phyloP scores from a whole-genome alignment of 2,329 filamentous ascomycete species.

The Harringtonia lauricola region DNA sequence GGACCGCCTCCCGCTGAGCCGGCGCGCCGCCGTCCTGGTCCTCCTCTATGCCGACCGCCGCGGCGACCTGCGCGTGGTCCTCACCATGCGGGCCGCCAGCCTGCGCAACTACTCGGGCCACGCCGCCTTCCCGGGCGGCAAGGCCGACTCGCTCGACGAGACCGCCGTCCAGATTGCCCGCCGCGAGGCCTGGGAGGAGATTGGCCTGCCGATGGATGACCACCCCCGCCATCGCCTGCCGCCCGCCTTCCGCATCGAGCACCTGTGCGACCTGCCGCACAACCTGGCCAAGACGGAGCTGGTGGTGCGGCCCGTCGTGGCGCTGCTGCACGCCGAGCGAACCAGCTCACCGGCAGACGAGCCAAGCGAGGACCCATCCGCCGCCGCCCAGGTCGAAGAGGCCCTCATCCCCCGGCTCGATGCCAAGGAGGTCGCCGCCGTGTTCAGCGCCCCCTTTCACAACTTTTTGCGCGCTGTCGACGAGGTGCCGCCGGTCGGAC shows the following conservation, averaged over 20 bases:
- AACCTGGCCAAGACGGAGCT: constrained; percentile 64
- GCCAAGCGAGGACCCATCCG: too few relatives aligned
- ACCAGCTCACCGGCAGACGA: not conserved
- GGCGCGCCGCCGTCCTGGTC: constrained; percentile 78
- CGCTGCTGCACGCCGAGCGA: constrained; percentile 44
- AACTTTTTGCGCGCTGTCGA: constrained; percentile 62
- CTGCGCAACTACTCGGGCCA: constrained; percentile 68
- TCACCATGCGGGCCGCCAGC: constrained; percentile 56
- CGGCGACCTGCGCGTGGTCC: constrained; percentile 65
- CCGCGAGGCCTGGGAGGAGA: constrained; percentile 86
- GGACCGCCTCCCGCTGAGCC: constrained; percentile 48
- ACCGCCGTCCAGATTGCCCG: constrained; percentile 74
- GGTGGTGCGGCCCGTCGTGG: constrained; percentile 65
- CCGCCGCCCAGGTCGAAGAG: constrained; percentile 43
- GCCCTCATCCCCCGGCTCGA: constrained; percentile 71
- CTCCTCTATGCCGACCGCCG: constrained; percentile 75
- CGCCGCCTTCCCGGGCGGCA: constrained; percentile 76
- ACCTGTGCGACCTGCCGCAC: constrained; percentile 74
- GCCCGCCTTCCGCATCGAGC: constrained; percentile 70
- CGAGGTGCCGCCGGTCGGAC: constrained; percentile 36
- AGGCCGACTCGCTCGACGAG: constrained; percentile 46
- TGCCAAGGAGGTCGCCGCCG: constrained; percentile 82
- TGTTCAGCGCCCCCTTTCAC: constrained; percentile 82
- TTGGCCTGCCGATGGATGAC: constrained; percentile 65
- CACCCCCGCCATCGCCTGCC: constrained; percentile 42